phyloP scores from a whole-genome alignment of 2,329 filamentous ascomycete genomes.

The Didymella exigua region DNA sequence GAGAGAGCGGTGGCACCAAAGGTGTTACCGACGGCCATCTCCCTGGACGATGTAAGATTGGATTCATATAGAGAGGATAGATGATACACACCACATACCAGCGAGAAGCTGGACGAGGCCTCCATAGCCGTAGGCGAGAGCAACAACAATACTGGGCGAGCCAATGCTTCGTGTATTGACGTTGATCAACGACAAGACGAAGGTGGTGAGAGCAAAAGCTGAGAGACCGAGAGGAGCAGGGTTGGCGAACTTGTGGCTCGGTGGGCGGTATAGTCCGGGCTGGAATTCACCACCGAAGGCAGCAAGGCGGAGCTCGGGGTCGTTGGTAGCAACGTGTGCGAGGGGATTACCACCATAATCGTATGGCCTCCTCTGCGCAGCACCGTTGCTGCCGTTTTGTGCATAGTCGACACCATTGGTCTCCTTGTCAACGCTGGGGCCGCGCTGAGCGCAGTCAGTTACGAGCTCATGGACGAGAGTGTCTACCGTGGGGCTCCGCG shows the following conservation, averaged over 20 bases:
- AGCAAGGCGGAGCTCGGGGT: slow-evolving; percentile 52
- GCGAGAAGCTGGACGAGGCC: slow-evolving; percentile 58
- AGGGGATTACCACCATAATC: slow-evolving; percentile 60
- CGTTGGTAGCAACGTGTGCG: slow-evolving; percentile 56
- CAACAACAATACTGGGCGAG: slow-evolving; percentile 55
- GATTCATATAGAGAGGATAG: too few relatives aligned
- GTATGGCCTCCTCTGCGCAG: slow-evolving; percentile 53
- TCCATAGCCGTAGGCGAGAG: slow-evolving; percentile 57
- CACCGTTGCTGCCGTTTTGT: slow-evolving; percentile 34
- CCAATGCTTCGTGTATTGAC: slow-evolving; percentile 51
- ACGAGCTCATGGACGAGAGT: neutral
- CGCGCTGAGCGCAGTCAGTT: slow-evolving; percentile 27
- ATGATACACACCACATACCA: slow-evolving; percentile 60
- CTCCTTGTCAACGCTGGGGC: slow-evolving; percentile 36
- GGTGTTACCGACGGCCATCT: slow-evolving; percentile 65
- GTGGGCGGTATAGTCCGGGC: slow-evolving; percentile 55
- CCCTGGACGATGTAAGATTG: slow-evolving; percentile 42
- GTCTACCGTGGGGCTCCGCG: neutral
- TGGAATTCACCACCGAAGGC: slow-evolving; percentile 61
- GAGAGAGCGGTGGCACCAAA: slow-evolving; percentile 67
- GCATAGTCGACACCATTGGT: slow-evolving; percentile 49
- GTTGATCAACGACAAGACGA: slow-evolving; percentile 61
- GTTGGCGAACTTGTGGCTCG: slow-evolving; percentile 60
- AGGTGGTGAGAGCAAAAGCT: slow-evolving; percentile 70
- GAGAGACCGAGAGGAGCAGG: slow-evolving; percentile 65